A percentile compares a stretch with the other conserved stretches of the same genome.
Conservation (phyloP, 805 yeast species). For the Yarrowia yakushimensis region DNA sequence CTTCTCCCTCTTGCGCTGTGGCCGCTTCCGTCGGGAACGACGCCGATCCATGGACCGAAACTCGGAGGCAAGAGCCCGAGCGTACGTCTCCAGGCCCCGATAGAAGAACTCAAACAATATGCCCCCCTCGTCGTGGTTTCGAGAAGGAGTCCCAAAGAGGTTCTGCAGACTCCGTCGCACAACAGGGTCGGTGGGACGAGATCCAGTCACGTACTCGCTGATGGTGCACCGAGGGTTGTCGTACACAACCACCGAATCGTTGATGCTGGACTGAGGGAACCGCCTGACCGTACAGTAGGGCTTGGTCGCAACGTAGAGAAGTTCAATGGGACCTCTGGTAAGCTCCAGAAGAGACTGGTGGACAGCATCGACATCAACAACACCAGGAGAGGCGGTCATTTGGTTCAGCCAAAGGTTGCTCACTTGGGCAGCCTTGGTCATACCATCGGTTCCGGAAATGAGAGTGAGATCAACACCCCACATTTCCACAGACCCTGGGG, state of each 20-base stretch:
- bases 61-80: not conserved
- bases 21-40: not conserved
- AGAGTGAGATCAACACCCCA: slow-evolving; percentile 19
- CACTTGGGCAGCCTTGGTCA: slow-evolving; percentile 7
- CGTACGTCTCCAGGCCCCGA: not conserved
- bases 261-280: slow-evolving; percentile 14
- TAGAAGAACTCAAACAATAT: not conserved
- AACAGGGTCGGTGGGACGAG: not conserved
- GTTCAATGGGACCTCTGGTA: slow-evolving; percentile 19
- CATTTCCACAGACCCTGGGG: not conserved
- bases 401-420: not conserved
- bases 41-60: not conserved
- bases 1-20: not conserved
- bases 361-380: not conserved
- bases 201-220: slow-evolving; percentile 11
- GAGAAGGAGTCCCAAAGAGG: not conserved
- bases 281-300: slow-evolving; percentile 8
- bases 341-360: slow-evolving; percentile 19
- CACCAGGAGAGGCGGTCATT: not conserved
- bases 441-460: not conserved
- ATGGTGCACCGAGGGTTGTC: slow-evolving; percentile 14
- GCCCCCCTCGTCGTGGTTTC: not conserved
- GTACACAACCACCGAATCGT: slow-evolving; percentile 6
- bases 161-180: slow-evolving; percentile 12
- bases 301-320: slow-evolving; percentile 1